A percentile compares a stretch with the other conserved stretches of the same genome.
phyloP scores from a whole-genome alignment of 306 rosid species.

The Prunus dulcis region DNA sequence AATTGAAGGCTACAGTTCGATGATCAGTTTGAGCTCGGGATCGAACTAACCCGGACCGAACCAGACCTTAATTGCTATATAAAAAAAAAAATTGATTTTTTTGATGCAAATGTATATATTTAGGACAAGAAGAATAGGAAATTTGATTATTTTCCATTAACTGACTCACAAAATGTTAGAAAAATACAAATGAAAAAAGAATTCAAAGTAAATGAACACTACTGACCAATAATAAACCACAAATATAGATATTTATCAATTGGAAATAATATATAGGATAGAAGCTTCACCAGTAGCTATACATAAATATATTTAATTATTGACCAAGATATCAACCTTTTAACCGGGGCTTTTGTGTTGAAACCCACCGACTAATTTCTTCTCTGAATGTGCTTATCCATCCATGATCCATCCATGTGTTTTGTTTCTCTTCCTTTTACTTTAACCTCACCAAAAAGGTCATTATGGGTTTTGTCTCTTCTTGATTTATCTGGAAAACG shows the following conservation, averaged over 20 bases:
- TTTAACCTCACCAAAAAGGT: not conserved
- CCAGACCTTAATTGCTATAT: no score
- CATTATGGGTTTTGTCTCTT: not conserved
- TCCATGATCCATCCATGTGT: not conserved
- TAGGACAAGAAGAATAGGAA: not conserved
- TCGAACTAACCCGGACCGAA: no score
- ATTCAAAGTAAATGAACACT: conserved; percentile 4
- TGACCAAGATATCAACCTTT: not conserved
- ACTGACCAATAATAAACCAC: no score
- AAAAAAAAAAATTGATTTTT: no score
- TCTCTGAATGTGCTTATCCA: no score
- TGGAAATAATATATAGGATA: not conserved
- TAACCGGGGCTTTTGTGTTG: not conserved
- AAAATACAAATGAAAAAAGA: not conserved
- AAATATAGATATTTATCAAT: not conserved
- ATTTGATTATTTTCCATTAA: not conserved
- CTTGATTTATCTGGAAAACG: not conserved
- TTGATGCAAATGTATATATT: not conserved
- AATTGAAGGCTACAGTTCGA: no score
- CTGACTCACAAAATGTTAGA: not conserved
- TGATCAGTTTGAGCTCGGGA: no score
- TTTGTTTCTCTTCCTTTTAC: not conserved
- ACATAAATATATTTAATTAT: not conserved
- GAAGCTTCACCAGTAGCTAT: conserved; percentile 3
- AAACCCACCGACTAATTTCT: not conserved